A percentile compares a stretch with the other conserved stretches of the same genome.
Evolutionary conservation across 345 rosid species (phyloP).

Genomic region (Lepidium sativum): DNA sequence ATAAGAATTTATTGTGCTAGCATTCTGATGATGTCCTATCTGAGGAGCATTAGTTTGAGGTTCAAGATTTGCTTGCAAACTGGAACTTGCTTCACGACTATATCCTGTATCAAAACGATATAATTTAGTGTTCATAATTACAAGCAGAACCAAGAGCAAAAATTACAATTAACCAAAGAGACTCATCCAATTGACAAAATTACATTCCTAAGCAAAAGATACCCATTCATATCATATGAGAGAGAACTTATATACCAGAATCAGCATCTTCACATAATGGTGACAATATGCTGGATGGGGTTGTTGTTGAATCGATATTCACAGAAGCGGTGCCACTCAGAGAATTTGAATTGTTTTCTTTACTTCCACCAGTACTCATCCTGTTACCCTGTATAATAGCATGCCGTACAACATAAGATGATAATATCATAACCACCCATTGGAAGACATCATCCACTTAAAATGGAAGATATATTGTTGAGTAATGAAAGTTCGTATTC

Average conservation of each 20-base stretch:
- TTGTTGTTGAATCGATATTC: conserved; percentile 53
- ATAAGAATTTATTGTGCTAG: conserved; percentile 28
- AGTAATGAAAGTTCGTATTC: not conserved
- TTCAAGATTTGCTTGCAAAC: conserved; percentile 25
- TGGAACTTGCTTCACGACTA: conserved; percentile 47
- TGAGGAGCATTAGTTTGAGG: conserved; percentile 31
- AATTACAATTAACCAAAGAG: conserved; percentile 1
- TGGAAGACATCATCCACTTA: not conserved
- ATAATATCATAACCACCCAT: conserved; percentile 5
- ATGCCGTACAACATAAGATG: not conserved
- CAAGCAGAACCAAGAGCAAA: conserved; percentile 2
- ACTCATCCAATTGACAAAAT: not conserved
- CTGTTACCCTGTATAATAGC: conserved; percentile 49
- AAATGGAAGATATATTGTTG: not conserved
- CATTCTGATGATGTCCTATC: conserved; percentile 26
- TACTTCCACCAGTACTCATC: conserved; percentile 37
- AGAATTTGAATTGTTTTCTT: conserved; percentile 39
- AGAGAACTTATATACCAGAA: conserved; percentile 51
- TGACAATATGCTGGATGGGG: conserved; percentile 66
- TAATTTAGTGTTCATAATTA: conserved; percentile 1
- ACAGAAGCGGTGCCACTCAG: conserved; percentile 43
- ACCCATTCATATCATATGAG: not conserved
- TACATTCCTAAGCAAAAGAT: conserved; percentile 1
- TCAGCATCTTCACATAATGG: conserved; percentile 78
- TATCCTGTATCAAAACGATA: conserved; percentile 44